phyloP scores from a whole-genome alignment of 129 eudicot species.

The Helianthus annuus region DNA sequence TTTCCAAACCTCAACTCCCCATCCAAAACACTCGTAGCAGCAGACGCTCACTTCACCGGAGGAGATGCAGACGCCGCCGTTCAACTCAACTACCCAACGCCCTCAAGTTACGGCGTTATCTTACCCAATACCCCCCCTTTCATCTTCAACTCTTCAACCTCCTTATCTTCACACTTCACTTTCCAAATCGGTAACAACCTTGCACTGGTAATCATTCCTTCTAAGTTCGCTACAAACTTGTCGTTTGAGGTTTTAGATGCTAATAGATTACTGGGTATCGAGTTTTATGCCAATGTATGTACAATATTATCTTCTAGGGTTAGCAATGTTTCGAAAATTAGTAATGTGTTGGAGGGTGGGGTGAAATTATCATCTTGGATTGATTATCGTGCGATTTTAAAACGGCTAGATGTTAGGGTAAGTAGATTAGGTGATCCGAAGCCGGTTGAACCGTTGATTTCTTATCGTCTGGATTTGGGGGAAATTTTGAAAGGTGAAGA shows the following conservation, averaged over 20 bases:
- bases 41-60: constrained; percentile 52
- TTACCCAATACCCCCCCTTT: constrained; percentile 42
- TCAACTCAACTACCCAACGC: constrained; percentile 41
- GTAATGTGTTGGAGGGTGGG: constrained; percentile 43
- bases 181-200: constrained; percentile 62
- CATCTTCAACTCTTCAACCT: constrained; percentile 29
- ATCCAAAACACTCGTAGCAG: constrained; percentile 49
- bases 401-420: constrained; percentile 63
- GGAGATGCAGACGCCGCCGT: constrained; percentile 34
- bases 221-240: constrained; percentile 25
- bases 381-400: constrained; percentile 62
- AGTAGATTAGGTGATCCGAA: constrained; percentile 43
- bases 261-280: constrained; percentile 40
- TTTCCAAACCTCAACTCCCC: constrained; percentile 27
- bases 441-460: constrained; percentile 54
- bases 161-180: constrained; percentile 64
- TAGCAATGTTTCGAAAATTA: constrained; percentile 39
- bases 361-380: constrained; percentile 60
- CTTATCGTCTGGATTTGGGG: constrained; percentile 49
- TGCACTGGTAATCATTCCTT: constrained; percentile 47
- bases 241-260: constrained; percentile 37
- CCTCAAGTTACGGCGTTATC: constrained; percentile 46
- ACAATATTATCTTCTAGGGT: constrained; percentile 47
- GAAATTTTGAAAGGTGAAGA: constrained; percentile 54
- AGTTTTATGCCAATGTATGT: constrained; percentile 44